Evolutionary conservation across 139 green algal species (phyloP), one percentile per base, ranked within the genome.

Genomic region (Chlorella sp.): DNA sequence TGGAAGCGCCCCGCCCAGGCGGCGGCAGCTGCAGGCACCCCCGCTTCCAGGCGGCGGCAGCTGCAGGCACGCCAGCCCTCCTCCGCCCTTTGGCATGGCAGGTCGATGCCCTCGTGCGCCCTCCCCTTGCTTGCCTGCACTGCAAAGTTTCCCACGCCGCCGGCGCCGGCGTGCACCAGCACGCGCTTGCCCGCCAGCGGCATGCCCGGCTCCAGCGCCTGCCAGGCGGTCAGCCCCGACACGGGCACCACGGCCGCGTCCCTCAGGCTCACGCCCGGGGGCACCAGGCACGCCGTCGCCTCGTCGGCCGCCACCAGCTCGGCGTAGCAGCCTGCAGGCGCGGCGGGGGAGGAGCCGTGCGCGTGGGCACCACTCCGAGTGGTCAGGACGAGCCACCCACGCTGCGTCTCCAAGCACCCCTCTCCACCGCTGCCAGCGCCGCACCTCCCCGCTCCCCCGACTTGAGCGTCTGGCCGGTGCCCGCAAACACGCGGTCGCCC

Each of bases 131-230:
- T 6, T 9, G 50, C 67, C 61, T 86, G 79, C 25, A 87, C 67
- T 36, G 72, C 79, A n/a, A 84, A 50, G 50, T 56, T 64, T 12
- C 81, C 81, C 21, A 87, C 81, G n/a, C 81, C 79, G 36, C 83
- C 82, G 12, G 83, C 70, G 6, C 73, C 82, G 11, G 46, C 73
- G 23, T 85, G 71, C 43, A 88, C 67, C 40, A 88, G 71, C 74
- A 87, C 58, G 7, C 72, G 82, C 80, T 88, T 74, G 15, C 76
- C 82, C 45, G 56, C 25, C 40, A 60, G 48, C 25, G 67, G 67
- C 46, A 74, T 58, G 7, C 23, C 67, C 27, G 67, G 63, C 43
- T 80, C 71, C 46, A 87, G 64, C 4, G 82, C 77, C 72, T 86
- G 79, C 77, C 72, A 87, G 29, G 82, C 82, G 38, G 82, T 87